Evolutionary conservation across 2,329 filamentous ascomycete genomes (phyloP).

Genomic region (Aquanectria penicillioides): DNA sequence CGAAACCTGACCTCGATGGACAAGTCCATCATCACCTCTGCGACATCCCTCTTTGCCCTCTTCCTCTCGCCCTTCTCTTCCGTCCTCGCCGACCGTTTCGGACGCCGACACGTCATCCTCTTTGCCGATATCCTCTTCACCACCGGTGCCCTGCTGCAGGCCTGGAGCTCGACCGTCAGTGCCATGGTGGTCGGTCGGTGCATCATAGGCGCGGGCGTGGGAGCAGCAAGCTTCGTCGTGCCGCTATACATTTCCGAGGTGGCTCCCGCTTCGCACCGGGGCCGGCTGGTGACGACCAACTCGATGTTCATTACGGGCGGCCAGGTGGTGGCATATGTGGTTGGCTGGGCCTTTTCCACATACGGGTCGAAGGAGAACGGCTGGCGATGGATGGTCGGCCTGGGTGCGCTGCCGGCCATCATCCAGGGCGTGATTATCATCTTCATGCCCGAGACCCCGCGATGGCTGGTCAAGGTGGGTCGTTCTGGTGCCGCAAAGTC

Average conservation of each 20-base stretch:
- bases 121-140: slow-evolving; percentile 75
- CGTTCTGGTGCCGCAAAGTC: slow-evolving; percentile 67
- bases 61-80: slow-evolving; percentile 72
- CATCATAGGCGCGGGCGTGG: slow-evolving; percentile 78
- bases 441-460: slow-evolving; percentile 86
- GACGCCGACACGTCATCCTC: slow-evolving; percentile 71
- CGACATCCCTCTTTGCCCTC: slow-evolving; percentile 73
- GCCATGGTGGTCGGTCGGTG: slow-evolving; percentile 75
- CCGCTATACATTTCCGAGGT: slow-evolving; percentile 91
- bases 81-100: slow-evolving; percentile 69
- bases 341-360: slow-evolving; percentile 79
- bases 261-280: slow-evolving; percentile 78
- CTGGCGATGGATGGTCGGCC: slow-evolving; percentile 92
- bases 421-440: slow-evolving; percentile 75
- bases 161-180: slow-evolving; percentile 64
- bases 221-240: slow-evolving; percentile 82
- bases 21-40: slow-evolving; percentile 77
- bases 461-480: slow-evolving; percentile 82
- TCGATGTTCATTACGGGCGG: slow-evolving; percentile 87
- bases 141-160: slow-evolving; percentile 73
- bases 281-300: slow-evolving; percentile 83
- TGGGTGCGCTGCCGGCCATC: slow-evolving; percentile 81
- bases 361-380: slow-evolving; percentile 63
- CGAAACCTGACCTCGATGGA: slow-evolving; percentile 69
- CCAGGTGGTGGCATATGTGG: slow-evolving; percentile 87